phyloP scores from a whole-genome alignment of 2,329 filamentous ascomycete genomes.

The Ceratocystis albifundus region DNA sequence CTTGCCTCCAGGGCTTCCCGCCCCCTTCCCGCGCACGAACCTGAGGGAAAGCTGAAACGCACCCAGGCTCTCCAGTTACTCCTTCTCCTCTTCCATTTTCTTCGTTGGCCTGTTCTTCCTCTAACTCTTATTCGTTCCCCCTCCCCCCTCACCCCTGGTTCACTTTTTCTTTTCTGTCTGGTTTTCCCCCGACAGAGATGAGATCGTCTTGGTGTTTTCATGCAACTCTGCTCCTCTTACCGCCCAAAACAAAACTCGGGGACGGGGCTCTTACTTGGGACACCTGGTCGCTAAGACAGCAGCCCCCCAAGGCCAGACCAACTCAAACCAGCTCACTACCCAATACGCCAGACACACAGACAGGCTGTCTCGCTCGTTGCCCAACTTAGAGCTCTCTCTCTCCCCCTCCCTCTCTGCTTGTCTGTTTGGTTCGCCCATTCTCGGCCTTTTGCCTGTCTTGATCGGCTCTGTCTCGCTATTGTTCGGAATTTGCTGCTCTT shows the following conservation, averaged over 20 bases:
- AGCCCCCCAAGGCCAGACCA: too few species aligned
- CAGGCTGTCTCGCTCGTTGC: too few species aligned
- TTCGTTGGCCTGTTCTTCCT: neutral
- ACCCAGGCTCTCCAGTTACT: neutral
- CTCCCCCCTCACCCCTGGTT: neutral
- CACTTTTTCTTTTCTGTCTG: neutral
- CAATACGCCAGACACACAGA: too few species aligned
- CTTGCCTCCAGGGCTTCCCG: neutral
- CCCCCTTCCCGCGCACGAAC: neutral
- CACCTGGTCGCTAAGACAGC: too few species aligned
- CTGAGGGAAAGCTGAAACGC: slow-evolving; percentile 5
- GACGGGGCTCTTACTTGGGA: too few species aligned
- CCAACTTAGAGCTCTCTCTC: neutral
- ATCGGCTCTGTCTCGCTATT: slow-evolving; percentile 9
- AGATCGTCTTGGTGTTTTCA: neutral
- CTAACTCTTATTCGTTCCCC: neutral
- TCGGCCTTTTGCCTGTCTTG: neutral
- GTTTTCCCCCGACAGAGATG: neutral
- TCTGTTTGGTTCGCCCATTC: neutral
- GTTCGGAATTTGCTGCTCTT: neutral
- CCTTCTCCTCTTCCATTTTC: neutral
- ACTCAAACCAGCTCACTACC: too few species aligned
- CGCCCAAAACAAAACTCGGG: too few species aligned
- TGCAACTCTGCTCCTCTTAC: neutral
- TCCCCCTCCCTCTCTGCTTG: too few species aligned